Percentiles rank a stretch among this genome's conserved stretches.
phyloP scores from a whole-genome alignment of 441 rosid species.

The Capsella rubella region DNA sequence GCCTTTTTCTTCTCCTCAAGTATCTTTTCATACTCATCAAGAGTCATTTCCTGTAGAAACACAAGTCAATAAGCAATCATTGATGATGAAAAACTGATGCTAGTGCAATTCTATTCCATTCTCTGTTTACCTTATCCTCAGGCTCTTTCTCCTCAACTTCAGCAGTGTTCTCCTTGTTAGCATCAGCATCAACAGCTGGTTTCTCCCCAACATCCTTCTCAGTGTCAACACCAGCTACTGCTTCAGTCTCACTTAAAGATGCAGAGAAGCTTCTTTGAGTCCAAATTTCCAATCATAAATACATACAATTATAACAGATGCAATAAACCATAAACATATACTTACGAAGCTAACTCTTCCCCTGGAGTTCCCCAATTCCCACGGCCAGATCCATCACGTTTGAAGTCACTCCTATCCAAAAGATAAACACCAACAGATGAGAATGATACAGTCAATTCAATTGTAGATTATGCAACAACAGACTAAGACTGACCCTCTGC shows the following conservation, averaged over 20 bases:
- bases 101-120: neutral
- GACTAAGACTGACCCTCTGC: conserved; percentile 74
- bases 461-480: neutral
- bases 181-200: conserved; percentile 65
- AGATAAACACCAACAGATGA: neutral
- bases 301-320: neutral
- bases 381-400: conserved; percentile 91
- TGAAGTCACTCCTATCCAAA: conserved; percentile 66
- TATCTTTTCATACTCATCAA: conserved; percentile 95
- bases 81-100: too few species aligned
- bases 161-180: conserved; percentile 66
- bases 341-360: conserved; percentile 44
- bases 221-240: conserved; percentile 56
- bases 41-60: conserved; percentile 80
- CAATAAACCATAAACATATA: neutral
- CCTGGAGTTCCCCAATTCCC: conserved; percentile 49
- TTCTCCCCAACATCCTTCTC: conserved; percentile 63
- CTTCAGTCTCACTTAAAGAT: conserved; percentile 70
- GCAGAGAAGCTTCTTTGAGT: conserved; percentile 31
- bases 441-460: neutral
- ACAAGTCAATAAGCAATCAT: neutral
- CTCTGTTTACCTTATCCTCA: conserved; percentile 71
- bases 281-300: neutral
- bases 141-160: conserved; percentile 74
- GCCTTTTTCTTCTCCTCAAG: conserved; percentile 87